A percentile compares a stretch with the other conserved stretches of the same genome.
These are phyloP conservation scores for Sugiyamaella lignohabitans DNA, from an alignment of 805 yeast species.

Conservation along the genomic window DNA sequence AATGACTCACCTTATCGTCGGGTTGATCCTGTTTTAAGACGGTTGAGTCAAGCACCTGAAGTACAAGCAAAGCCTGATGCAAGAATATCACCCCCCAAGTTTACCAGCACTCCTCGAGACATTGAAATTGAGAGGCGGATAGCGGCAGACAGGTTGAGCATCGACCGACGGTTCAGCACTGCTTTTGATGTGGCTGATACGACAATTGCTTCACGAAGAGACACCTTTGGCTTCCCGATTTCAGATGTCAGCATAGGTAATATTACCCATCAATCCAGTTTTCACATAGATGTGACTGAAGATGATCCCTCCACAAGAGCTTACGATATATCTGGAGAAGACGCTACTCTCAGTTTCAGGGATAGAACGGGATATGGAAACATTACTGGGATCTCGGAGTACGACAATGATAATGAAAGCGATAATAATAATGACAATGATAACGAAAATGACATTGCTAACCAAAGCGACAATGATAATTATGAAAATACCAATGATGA, in stretches of 20 bases:
- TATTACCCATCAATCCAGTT: not conserved
- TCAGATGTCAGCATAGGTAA: not conserved
- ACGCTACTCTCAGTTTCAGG: too few species aligned
- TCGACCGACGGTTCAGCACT: slow-evolving; percentile 7
- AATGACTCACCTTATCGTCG: not conserved
- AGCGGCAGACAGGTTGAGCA: not conserved
- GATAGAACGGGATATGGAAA: too few species aligned
- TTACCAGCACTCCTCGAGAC: not conserved
- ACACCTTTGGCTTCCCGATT: not conserved
- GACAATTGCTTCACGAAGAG: not conserved
- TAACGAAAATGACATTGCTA: not conserved
- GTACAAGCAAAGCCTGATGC: too few species aligned
- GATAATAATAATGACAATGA: not conserved
- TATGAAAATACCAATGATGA: not conserved
- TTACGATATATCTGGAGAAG: too few species aligned
- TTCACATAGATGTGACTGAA: not conserved
- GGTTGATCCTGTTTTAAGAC: not conserved
- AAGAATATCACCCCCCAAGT: too few species aligned
- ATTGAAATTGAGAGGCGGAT: not conserved
- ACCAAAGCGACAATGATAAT: not conserved
- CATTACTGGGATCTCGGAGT: not conserved
- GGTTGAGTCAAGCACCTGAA: too few species aligned
- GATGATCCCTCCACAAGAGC: not conserved
- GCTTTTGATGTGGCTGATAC: slow-evolving; percentile 1
- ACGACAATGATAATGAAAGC: not conserved